phyloP scores from a whole-genome alignment of 2,329 filamentous ascomycete genomes.

The Elsinoe batatas region DNA sequence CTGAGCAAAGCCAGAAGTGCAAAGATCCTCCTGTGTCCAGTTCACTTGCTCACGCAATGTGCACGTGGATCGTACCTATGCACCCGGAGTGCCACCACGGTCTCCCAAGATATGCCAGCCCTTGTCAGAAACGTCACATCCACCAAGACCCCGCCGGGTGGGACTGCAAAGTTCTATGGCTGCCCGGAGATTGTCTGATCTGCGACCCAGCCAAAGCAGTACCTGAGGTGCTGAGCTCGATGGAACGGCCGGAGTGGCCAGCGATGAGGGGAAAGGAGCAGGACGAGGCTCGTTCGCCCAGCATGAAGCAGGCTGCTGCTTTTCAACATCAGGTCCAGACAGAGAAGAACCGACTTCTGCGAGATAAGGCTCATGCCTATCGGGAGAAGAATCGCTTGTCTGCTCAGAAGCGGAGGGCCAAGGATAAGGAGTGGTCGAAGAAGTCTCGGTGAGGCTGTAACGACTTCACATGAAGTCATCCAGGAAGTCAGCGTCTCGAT shows the following conservation, averaged over 20 bases:
- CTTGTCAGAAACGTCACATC: not conserved
- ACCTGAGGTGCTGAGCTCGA: not conserved
- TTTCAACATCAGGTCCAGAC: not conserved
- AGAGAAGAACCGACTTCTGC: not conserved
- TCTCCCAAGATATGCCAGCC: not conserved
- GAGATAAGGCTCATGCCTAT: not conserved
- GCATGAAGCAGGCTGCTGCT: not conserved
- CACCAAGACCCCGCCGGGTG: not conserved
- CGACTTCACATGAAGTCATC: conserved; percentile 73
- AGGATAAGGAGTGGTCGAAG: not conserved
- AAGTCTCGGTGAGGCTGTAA: not conserved
- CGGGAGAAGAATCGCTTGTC: not conserved
- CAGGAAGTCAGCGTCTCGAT: conserved; percentile 64
- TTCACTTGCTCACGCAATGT: not conserved
- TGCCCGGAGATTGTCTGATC: not conserved
- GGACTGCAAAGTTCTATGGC: not conserved
- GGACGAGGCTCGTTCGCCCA: too few species aligned
- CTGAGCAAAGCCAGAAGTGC: too few species aligned
- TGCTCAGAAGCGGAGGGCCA: not conserved
- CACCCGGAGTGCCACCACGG: not conserved
- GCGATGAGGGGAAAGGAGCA: too few species aligned
- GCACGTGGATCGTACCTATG: not conserved
- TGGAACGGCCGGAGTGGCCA: too few species aligned
- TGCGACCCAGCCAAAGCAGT: not conserved
- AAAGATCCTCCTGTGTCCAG: not conserved